Base-by-base conservation (phyloP, 2,329 filamentous ascomycete species). In the Proliferodiscus dingleyae region DNA sequence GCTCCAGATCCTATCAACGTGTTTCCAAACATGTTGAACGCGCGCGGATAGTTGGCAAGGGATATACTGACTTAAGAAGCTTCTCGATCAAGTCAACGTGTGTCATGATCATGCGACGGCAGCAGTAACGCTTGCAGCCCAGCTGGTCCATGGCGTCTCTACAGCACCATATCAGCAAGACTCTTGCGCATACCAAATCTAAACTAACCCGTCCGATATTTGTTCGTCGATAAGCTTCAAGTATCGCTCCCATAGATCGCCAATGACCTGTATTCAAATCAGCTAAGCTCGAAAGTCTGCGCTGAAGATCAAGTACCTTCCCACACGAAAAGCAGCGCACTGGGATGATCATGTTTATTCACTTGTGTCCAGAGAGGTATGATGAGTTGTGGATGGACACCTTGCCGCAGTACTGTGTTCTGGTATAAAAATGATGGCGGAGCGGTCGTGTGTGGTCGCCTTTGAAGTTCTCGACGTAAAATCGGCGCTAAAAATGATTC, bases 31-130 rank as follows among this genome's bases (percentile, higher is more conserved):
- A 21, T 10, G 18, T 19, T 15, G 15, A 5, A n/a, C 13, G 19
- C 21, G 2, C 9, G 11, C 9, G 16, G 2, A 22, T 16, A 13
- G 16, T 34, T 16, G 15, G 22, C 13, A 24, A 16, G 15, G 33
- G 23, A 40, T 43, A 2, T 23, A 52, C 59, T 59, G 83, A 95
- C 87, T 91, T 88, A 56, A 98, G 81, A 41, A 98, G 81, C 72
- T 98, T 98, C 77, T 98, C 93, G 60, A 98, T 96, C 52, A 98
- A 76, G 67, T 98, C 93, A 61, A 98, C 93, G 70, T 98, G 93
- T 49, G 93, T 98, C 87, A 98, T 96, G 68, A 98, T 83, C 93
- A 98, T 98, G 63, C 93, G 86, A 60, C 93, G 87, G 74, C 93
- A 98, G 79, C 93, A 98, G 75, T 98, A 98, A 59, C 93, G 82